Conservation (phyloP, 2,329 filamentous ascomycete species). For the Phoma sp. region DNA sequence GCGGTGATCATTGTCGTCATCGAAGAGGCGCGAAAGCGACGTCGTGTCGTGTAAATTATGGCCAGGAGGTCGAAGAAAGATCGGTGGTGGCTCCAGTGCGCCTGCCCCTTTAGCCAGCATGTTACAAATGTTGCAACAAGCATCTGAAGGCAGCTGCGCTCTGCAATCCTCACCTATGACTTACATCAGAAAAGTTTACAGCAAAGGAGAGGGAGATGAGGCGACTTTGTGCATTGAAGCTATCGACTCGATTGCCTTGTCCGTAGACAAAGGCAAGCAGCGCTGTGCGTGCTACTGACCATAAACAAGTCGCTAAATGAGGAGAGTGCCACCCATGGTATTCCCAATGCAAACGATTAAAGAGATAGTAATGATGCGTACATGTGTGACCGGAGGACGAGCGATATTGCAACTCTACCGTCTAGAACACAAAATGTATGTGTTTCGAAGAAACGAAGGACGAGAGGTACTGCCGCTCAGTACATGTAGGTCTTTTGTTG, state of each 20-base stretch:
- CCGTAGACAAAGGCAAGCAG: background rate
- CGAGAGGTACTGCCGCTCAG: slow-evolving; percentile 30
- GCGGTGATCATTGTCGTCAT: slow-evolving; percentile 8
- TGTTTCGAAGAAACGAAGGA: slow-evolving; percentile 9
- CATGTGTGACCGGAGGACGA: slow-evolving; percentile 20
- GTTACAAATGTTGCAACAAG: background rate
- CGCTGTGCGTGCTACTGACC: slow-evolving; percentile 10
- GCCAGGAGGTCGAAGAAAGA: background rate
- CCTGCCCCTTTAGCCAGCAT: background rate
- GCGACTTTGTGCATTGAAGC: slow-evolving; percentile 25
- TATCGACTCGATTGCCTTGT: slow-evolving; percentile 13
- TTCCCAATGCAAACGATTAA: slow-evolving; percentile 20
- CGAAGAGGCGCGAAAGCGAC: slow-evolving; percentile 1
- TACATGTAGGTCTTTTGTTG: slow-evolving; percentile 47
- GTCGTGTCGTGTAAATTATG: slow-evolving; percentile 11
- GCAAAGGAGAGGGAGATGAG: slow-evolving; percentile 5
- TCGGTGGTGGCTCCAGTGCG: background rate
- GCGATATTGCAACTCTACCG: slow-evolving; percentile 23
- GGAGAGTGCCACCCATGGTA: slow-evolving; percentile 23
- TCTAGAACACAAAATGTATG: slow-evolving; percentile 23
- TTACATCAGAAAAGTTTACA: background rate
- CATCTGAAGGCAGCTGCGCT: background rate
- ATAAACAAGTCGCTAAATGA: slow-evolving; percentile 22
- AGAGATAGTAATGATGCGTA: slow-evolving; percentile 20
- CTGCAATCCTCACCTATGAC: background rate